Percentiles rank a stretch among this genome's conserved stretches.
These are phyloP conservation scores for Sporothrix curviconia DNA, from an alignment of 2,329 filamentous ascomycete genomes.

Conservation along the genomic window DNA sequence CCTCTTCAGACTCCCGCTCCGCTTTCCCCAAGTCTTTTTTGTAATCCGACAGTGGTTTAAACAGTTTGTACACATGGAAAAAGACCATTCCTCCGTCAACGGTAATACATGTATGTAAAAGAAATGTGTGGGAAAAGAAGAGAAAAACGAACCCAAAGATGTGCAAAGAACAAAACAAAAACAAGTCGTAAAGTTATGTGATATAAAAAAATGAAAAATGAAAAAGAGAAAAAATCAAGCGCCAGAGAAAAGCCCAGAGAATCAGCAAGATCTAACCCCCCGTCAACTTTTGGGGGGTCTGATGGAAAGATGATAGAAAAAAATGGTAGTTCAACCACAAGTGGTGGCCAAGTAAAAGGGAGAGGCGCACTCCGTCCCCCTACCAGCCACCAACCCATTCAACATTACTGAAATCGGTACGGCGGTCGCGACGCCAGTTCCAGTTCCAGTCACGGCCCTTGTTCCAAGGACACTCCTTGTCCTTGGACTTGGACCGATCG, in stretches of 20 bases:
- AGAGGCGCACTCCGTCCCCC: slow-evolving; percentile 40
- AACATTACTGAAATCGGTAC: slow-evolving; percentile 66
- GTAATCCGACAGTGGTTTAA: slow-evolving; percentile 18
- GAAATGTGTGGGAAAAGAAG: background rate
- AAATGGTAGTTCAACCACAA: slow-evolving; percentile 51
- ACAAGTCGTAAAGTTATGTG: slow-evolving; percentile 14
- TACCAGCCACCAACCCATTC: slow-evolving; percentile 96
- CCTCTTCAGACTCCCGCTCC: slow-evolving; percentile 11
- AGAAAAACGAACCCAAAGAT: background rate
- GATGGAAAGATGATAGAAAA: slow-evolving; percentile 10
- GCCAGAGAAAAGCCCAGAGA: slow-evolving; percentile 17
- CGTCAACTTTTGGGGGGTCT: slow-evolving; percentile 6
- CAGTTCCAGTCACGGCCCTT: slow-evolving; percentile 55
- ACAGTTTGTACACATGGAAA: slow-evolving; percentile 16
- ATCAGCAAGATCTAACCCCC: slow-evolving; percentile 20
- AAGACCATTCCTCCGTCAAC: background rate
- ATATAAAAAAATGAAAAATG: slow-evolving; percentile 10
- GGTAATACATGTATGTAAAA: background rate
- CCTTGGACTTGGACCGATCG: slow-evolving; percentile 36
- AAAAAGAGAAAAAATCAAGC: slow-evolving; percentile 11
- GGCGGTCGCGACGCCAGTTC: slow-evolving; percentile 56
- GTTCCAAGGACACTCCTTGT: slow-evolving; percentile 50
- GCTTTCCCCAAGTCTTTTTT: slow-evolving; percentile 22
- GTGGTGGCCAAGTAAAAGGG: slow-evolving; percentile 41
- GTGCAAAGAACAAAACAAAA: background rate